A percentile compares a stretch with the other conserved stretches of the same genome.
Conservation (phyloP, 176 grass and related monocot species). For the Carex myosuroides region DNA sequence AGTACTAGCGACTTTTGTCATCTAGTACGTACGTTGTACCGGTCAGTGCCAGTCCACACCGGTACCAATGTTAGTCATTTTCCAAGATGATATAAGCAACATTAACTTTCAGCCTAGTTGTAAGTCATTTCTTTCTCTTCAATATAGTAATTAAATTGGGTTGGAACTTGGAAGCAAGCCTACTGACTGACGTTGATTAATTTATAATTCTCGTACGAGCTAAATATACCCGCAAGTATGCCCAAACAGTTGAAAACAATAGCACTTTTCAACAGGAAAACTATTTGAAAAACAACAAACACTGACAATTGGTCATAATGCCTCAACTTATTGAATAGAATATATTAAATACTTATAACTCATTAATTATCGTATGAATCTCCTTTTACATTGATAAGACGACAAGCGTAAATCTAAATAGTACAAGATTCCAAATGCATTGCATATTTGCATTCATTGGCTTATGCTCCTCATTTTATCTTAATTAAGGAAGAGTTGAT, state of each 20-base stretch:
- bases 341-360: background rate
- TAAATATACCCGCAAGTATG: too few species aligned
- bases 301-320: background rate
- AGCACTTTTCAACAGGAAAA: background rate
- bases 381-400: background rate
- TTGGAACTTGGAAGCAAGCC: too few species aligned
- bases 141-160: too few species aligned
- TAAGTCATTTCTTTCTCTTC: too few species aligned
- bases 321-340: background rate
- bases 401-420: background rate
- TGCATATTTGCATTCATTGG: background rate
- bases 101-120: too few species aligned
- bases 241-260: background rate
- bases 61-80: too few species aligned
- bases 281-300: background rate
- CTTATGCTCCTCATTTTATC: background rate
- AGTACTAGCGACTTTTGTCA: too few species aligned
- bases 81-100: too few species aligned
- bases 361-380: background rate
- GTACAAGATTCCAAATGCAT: slow-evolving; percentile 3
- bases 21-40: too few species aligned
- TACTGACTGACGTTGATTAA: too few species aligned
- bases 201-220: too few species aligned
- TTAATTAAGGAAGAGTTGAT: background rate
- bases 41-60: too few species aligned